Percentiles rank a stretch among this genome's conserved stretches.
phyloP scores from a whole-genome alignment of 805 yeast species.

The Schwanniomyces polymorphus region DNA sequence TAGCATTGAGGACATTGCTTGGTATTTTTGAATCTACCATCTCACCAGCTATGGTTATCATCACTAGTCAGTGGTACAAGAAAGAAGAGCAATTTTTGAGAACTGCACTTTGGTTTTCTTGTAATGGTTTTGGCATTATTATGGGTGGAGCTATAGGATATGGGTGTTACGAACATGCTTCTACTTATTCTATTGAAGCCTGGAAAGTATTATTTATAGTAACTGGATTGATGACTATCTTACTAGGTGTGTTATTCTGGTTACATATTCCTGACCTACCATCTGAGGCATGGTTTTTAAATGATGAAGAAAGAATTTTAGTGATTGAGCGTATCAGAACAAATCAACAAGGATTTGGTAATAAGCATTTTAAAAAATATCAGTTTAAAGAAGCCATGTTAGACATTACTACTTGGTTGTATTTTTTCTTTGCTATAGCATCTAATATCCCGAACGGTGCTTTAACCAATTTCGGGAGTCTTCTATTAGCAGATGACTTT shows the following conservation, averaged over 20 bases:
- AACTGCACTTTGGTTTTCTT: no score
- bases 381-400: constrained; percentile 53
- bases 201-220: constrained; percentile 62
- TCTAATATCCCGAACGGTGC: constrained; percentile 39
- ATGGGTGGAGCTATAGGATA: constrained; percentile 54
- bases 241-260: background rate
- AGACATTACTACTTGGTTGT: constrained; percentile 45
- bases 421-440: constrained; percentile 12
- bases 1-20: constrained; percentile 15
- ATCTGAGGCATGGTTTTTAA: background rate
- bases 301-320: background rate
- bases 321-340: constrained; percentile 50
- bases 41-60: constrained; percentile 21
- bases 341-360: constrained; percentile 62
- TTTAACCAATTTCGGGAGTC: constrained; percentile 33
- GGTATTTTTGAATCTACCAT: constrained; percentile 21
- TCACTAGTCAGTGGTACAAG: constrained; percentile 22
- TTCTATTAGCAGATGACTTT: constrained; percentile 15
- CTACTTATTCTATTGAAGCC: constrained; percentile 40
- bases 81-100: constrained; percentile 17
- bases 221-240: background rate
- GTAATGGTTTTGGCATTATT: constrained; percentile 22
- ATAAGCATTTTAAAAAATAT: constrained; percentile 50
- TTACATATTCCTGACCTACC: background rate
- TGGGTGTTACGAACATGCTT: constrained; percentile 43